Conservation (phyloP, 1,139 yeast species). For the Casaregolazyma suthepensis region DNA sequence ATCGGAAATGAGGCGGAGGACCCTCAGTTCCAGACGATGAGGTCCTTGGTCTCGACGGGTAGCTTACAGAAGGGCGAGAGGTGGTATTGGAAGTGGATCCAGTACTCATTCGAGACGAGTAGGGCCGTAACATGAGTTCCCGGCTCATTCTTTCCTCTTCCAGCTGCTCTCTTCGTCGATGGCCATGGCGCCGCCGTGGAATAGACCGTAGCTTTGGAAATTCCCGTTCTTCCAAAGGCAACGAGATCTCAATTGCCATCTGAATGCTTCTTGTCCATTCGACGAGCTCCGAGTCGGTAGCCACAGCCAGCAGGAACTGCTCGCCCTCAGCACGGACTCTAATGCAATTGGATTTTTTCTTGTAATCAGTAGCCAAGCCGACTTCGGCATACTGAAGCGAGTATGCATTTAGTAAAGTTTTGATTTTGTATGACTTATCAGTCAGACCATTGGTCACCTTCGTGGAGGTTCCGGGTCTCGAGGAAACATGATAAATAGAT, state of each 20-base stretch:
- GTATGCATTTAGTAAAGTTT: constrained; percentile 34
- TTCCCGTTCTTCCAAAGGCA: constrained; percentile 37
- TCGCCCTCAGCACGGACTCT: constrained; percentile 63
- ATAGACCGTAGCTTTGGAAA: constrained; percentile 32
- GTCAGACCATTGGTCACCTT: constrained; percentile 6
- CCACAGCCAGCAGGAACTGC: constrained; percentile 54
- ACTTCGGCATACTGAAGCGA: constrained; percentile 64
- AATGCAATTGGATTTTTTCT: constrained; percentile 51
- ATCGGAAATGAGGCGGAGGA: constrained; percentile 7
- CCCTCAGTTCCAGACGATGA: constrained; percentile 6
- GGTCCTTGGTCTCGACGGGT: constrained; percentile 2
- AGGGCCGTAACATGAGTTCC: constrained; percentile 12
- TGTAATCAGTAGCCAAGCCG: constrained; percentile 67
- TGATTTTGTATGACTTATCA: constrained; percentile 15
- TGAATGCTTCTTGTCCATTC: constrained; percentile 52
- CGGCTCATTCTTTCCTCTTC: constrained; percentile 13
- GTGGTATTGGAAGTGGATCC: constrained; percentile 3
- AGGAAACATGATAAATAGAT: constrained; percentile 34
- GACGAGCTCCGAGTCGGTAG: constrained; percentile 47
- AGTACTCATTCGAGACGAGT: constrained; percentile 7
- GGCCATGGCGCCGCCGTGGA: constrained; percentile 28
- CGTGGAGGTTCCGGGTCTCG: constrained; percentile 7
- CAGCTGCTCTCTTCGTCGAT: constrained; percentile 11
- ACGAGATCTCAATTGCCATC: constrained; percentile 36
- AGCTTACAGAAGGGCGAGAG: constrained; percentile 1